Conservation (phyloP, 192 early-diverging fungal genomes). For the Linnemannia exigua region DNA sequence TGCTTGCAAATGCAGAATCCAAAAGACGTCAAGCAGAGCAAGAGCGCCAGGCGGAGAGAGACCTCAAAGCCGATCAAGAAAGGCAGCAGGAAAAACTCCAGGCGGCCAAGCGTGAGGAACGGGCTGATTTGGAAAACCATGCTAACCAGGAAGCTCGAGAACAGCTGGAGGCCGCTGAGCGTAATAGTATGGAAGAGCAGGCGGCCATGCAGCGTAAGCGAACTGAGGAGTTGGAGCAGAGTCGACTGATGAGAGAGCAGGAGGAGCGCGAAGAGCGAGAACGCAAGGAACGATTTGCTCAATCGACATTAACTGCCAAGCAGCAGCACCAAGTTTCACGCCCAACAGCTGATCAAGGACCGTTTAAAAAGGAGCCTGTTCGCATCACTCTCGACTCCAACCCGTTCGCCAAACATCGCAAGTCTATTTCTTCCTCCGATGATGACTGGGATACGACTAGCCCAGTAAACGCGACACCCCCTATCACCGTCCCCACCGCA, state of each 20-base stretch:
- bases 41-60: slow-evolving; percentile 52
- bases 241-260: slow-evolving; percentile 13
- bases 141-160: slow-evolving; percentile 3
- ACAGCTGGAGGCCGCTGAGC: slow-evolving; percentile 18
- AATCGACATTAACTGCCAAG: slow-evolving; percentile 35
- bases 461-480: slow-evolving; percentile 27
- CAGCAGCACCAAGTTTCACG: slow-evolving; percentile 24
- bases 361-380: slow-evolving; percentile 24
- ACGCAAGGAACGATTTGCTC: slow-evolving; percentile 51
- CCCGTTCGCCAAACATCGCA: slow-evolving; percentile 51
- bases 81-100: neutral
- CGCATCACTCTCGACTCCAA: slow-evolving; percentile 49
- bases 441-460: slow-evolving; percentile 52
- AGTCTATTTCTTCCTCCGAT: slow-evolving; percentile 47
- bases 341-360: neutral
- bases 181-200: slow-evolving; percentile 8
- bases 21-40: slow-evolving; percentile 57
- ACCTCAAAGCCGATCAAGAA: slow-evolving; percentile 25
- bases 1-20: slow-evolving; percentile 57
- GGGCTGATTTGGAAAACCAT: slow-evolving; percentile 23
- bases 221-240: slow-evolving; percentile 20
- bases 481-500: neutral
- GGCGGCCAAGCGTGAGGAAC: neutral
- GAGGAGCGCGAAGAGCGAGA: slow-evolving; percentile 46
- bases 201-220: slow-evolving; percentile 4